Base-by-base conservation (phyloP, 495 filamentous ascomycete species). In the Lophium mytilinum region DNA sequence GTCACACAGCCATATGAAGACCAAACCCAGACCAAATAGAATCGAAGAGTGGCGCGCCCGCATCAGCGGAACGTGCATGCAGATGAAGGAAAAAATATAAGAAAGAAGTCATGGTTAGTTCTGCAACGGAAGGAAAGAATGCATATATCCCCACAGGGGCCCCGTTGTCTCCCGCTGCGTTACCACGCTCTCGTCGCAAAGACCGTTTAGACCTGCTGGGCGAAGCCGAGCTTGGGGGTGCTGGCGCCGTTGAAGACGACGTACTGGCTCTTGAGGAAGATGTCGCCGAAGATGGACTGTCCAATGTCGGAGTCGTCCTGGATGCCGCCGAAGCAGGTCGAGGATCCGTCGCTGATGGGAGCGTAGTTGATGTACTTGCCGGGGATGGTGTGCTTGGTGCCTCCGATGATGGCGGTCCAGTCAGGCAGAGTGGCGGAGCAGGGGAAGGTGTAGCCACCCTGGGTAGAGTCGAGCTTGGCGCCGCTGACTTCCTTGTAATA, bases 231-330 rank as follows among this genome's bases (percentile, higher is more conserved):
- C 50, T 74, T 67, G 19, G 80, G 79, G 7, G 68, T 74, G 34
- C 72, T 37, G 9, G 0, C 45, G 8, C 53, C 72, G 35, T 76
- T 73, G 53, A 90, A 81, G 62, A 93, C 82, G 17, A 85, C 87
- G 65, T 85, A 90, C 61, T 88, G 83, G 57, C 80, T 79, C 77
- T 91, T 90, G 58, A 93, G 78, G 64, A 87, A 88, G 46, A 90
- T 77, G 57, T 90, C 88, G 40, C 88, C 87, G 52, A 84, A 83
- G 69, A 93, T 89, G 55, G 77, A 77, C 66, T 88, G 80, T 19
- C 76, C 80, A 24, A 88, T 75, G 50, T 81, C 82, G 12, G 72
- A 69, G 70, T 84, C 80, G 52, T 68, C 53, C 61, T 73, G 72
- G 36, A 74, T 68, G 21, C 72, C 70, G 14, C 70, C 64, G 17